phyloP scores from a whole-genome alignment of 1,284 basidiomycete species.

The Trametes hirsuta region DNA sequence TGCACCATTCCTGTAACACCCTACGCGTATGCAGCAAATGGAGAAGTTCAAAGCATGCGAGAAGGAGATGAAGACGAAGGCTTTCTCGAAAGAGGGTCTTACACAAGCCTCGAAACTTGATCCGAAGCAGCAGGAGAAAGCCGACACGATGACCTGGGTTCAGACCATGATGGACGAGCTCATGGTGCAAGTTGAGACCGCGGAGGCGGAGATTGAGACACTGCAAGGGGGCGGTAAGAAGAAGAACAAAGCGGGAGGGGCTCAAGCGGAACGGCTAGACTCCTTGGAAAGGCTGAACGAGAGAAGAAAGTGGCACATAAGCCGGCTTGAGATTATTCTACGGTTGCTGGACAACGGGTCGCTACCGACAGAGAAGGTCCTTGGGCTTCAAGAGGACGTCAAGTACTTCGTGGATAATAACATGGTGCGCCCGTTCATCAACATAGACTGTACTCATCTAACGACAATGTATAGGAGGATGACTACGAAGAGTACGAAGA shows the following conservation, averaged over 20 bases:
- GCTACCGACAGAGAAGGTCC: slow-evolving; percentile 81
- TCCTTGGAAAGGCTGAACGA: slow-evolving; percentile 92
- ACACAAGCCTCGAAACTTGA: slow-evolving; percentile 94
- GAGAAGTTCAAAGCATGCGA: slow-evolving; percentile 99
- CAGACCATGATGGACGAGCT: slow-evolving; percentile 91
- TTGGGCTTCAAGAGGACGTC: slow-evolving; percentile 91
- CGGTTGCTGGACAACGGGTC: slow-evolving; percentile 95
- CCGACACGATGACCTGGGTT: slow-evolving; percentile 88
- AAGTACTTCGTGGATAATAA: slow-evolving; percentile 97
- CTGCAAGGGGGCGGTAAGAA: slow-evolving; percentile 86
- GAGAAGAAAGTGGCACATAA: slow-evolving; percentile 94
- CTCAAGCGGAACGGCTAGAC: slow-evolving; percentile 73
- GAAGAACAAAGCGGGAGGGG: slow-evolving; percentile 72
- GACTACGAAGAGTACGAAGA: slow-evolving; percentile 98
- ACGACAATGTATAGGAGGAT: slow-evolving; percentile 71
- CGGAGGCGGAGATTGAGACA: slow-evolving; percentile 96
- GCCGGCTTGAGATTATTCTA: slow-evolving; percentile 90
- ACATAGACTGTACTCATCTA: slow-evolving; percentile 10
- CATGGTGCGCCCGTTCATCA: slow-evolving; percentile 58
- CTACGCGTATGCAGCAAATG: slow-evolving; percentile 83
- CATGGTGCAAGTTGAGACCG: slow-evolving; percentile 89
- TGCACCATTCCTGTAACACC: slow-evolving; percentile 18
- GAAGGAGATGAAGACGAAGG: slow-evolving; percentile 99
- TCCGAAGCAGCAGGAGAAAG: slow-evolving; percentile 96
- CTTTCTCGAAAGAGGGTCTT: slow-evolving; percentile 98